These are phyloP conservation scores for Penstemon barbatus DNA, from an alignment of 257 asterid species.

Conservation along the genomic window DNA sequence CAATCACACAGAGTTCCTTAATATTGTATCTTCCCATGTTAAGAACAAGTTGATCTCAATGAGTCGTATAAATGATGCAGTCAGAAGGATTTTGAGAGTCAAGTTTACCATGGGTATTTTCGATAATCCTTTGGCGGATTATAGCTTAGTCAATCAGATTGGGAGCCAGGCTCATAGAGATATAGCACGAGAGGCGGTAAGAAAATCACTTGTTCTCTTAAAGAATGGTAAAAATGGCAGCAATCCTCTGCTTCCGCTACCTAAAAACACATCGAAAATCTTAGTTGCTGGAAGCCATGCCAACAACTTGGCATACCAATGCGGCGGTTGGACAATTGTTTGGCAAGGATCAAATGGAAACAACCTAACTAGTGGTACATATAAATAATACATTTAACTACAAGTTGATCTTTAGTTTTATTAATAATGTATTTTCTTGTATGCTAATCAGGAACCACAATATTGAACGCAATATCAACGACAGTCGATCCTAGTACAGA, in stretches of 20 bases:
- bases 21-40: slow-evolving; percentile 5
- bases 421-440: background rate
- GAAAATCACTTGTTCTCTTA: no score
- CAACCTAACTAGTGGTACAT: no score
- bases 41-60: slow-evolving; percentile 9
- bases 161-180: slow-evolving; percentile 8
- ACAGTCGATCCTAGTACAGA: no score
- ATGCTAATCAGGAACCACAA: background rate
- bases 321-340: no score
- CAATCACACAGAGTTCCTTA: slow-evolving; percentile 13
- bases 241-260: no score
- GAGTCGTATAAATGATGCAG: slow-evolving; percentile 1
- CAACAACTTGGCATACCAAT: no score
- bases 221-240: no score
- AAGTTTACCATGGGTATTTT: slow-evolving; percentile 20
- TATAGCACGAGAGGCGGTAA: no score
- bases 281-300: no score
- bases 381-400: background rate
- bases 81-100: slow-evolving; percentile 5
- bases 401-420: slow-evolving; percentile 4
- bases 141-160: slow-evolving; percentile 3
- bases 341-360: no score
- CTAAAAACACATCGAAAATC: no score
- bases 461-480: no score
- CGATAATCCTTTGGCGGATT: slow-evolving; percentile 15